Conservation (phyloP, 1,139 yeast genomes). For the Pichia sp. region DNA sequence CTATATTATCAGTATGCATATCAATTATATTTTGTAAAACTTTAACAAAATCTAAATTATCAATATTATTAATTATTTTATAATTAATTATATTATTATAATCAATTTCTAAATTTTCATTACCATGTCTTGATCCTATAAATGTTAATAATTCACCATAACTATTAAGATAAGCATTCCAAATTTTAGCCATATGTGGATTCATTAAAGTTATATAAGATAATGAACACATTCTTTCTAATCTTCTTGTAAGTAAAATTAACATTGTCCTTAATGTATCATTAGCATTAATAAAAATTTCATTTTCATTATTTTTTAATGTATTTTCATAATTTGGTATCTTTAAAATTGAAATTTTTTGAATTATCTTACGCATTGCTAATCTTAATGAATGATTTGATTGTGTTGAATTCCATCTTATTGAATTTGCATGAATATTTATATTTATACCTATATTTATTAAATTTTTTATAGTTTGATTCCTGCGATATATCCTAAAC, state of each 20-base stretch:
- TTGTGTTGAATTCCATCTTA: too few species aligned
- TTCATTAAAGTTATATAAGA: conserved; percentile 83
- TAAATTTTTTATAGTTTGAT: too few species aligned
- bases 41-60: conserved; percentile 45
- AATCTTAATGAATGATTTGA: background rate
- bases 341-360: background rate
- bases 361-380: background rate
- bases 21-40: conserved; percentile 57
- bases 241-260: conserved; percentile 47
- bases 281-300: conserved; percentile 11
- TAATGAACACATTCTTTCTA: conserved; percentile 61
- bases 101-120: too few species aligned
- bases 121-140: conserved; percentile 24
- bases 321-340: conserved; percentile 6
- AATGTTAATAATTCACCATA: conserved; percentile 52
- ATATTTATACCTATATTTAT: too few species aligned
- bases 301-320: background rate
- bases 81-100: background rate
- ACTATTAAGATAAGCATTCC: conserved; percentile 65
- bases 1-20: conserved; percentile 77
- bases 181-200: conserved; percentile 83
- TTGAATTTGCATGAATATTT: too few species aligned
- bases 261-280: conserved; percentile 38
- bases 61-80: conserved; percentile 26
- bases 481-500: too few species aligned